Evolutionary conservation across 1,284 basidiomycete genomes (phyloP).

Genomic region (Apiotrichum sp.): DNA sequence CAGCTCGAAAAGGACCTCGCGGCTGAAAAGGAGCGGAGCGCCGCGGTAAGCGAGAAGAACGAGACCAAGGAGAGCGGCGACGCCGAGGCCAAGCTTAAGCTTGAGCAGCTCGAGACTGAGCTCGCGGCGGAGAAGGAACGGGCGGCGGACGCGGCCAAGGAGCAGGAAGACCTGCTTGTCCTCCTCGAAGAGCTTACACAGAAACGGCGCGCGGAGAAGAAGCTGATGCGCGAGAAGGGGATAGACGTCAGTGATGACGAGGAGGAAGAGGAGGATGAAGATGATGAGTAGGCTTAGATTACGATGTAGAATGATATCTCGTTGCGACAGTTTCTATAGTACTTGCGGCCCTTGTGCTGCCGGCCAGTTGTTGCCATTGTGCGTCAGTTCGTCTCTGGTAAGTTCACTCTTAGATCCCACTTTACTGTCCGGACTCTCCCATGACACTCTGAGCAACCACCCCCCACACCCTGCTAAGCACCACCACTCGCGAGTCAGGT

Average conservation of each 20-base stretch:
- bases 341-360: too few species aligned
- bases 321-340: too few species aligned
- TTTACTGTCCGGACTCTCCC: too few species aligned
- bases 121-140: conserved; percentile 58
- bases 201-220: conserved; percentile 80
- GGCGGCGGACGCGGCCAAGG: conserved; percentile 76
- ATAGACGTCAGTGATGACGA: conserved; percentile 89
- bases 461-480: too few species aligned
- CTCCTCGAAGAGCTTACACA: conserved; percentile 83
- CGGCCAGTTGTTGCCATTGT: too few species aligned
- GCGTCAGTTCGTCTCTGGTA: too few species aligned
- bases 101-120: conserved; percentile 33
- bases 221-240: conserved; percentile 61
- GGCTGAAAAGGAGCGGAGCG: too few species aligned
- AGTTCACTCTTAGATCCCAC: too few species aligned
- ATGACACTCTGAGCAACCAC: too few species aligned
- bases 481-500: too few species aligned
- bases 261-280: conserved; percentile 65
- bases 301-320: conserved; percentile 13
- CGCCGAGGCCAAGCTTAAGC: conserved; percentile 8
- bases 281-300: conserved; percentile 17
- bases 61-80: too few species aligned
- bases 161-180: conserved; percentile 90
- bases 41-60: too few species aligned
- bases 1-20: conserved; percentile 2